Conservation (phyloP, 2,329 filamentous ascomycete species). For the Lojkania enalia region DNA sequence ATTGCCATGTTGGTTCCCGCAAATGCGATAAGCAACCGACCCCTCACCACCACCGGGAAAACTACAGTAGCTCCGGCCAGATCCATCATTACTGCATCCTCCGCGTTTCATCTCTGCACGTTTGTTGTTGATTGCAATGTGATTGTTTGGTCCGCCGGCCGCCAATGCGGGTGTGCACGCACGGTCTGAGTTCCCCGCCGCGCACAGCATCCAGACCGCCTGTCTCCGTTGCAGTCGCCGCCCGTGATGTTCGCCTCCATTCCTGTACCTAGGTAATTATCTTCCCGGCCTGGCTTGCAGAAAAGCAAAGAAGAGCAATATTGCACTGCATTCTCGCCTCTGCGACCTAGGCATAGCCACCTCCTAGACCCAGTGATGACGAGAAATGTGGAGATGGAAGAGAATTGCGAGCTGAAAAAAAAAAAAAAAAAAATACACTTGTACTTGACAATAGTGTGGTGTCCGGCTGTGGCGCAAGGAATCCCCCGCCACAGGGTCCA, state of each 20-base stretch:
- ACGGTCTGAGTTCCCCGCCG: slow-evolving; percentile 4
- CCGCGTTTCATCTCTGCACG: slow-evolving; percentile 8
- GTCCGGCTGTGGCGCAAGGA: slow-evolving; percentile 4
- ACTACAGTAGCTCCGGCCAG: slow-evolving; percentile 1
- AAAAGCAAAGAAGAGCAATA: slow-evolving; percentile 8
- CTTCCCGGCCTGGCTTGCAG: slow-evolving; percentile 2
- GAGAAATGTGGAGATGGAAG: slow-evolving; percentile 8
- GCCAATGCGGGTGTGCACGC: slow-evolving; percentile 1
- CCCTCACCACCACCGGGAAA: slow-evolving; percentile 2
- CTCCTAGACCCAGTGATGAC: neutral
- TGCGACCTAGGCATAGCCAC: slow-evolving; percentile 1
- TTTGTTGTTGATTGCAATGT: slow-evolving; percentile 1
- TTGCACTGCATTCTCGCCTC: slow-evolving; percentile 2
- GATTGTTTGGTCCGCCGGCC: slow-evolving; percentile 1
- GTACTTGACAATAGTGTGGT: too few relatives aligned
- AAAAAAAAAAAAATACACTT: too few relatives aligned
- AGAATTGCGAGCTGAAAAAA: too few relatives aligned
- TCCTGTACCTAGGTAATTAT: too few relatives aligned
- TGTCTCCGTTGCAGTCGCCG: neutral
- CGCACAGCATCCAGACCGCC: slow-evolving; percentile 1
- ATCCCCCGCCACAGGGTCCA: slow-evolving; percentile 1
- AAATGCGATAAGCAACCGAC: slow-evolving; percentile 8
- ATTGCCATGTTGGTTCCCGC: slow-evolving; percentile 3
- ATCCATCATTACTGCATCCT: neutral
- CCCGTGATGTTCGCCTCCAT: slow-evolving; percentile 2